Percentiles rank a stretch among this genome's conserved stretches.
Conservation (phyloP, 805 yeast genomes). For the Pichia sporocuriosa region DNA sequence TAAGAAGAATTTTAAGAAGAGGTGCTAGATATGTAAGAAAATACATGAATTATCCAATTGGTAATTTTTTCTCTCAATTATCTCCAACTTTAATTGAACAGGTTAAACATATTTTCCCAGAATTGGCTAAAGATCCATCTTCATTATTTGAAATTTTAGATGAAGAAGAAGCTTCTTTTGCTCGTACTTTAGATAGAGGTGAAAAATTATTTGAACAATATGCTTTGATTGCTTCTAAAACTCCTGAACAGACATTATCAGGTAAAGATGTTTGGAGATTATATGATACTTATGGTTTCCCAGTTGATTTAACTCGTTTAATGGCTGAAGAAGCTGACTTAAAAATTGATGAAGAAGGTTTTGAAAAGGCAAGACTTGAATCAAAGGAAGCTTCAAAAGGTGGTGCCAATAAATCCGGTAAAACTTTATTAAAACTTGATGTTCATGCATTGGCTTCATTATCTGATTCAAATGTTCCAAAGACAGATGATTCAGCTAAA, state of each 20-base stretch:
- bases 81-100: conserved; percentile 91
- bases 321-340: conserved; percentile 99
- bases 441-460: conserved; percentile 82
- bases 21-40: conserved; percentile 96
- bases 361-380: conserved; percentile 82
- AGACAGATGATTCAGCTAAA: conserved; percentile 79
- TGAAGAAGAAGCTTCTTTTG: conserved; percentile 93
- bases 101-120: conserved; percentile 87
- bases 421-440: conserved; percentile 68
- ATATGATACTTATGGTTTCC: conserved; percentile 98
- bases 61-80: conserved; percentile 84
- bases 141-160: conserved; percentile 83
- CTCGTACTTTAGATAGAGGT: conserved; percentile 96
- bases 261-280: conserved; percentile 98
- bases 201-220: conserved; percentile 93
- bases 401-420: conserved; percentile 52
- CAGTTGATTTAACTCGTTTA: conserved; percentile 92
- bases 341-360: conserved; percentile 85
- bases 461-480: conserved; percentile 55
- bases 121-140: conserved; percentile 61
- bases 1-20: conserved; percentile 94
- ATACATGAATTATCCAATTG: conserved; percentile 92
- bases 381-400: conserved; percentile 95
- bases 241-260: conserved; percentile 66
- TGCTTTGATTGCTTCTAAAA: conserved; percentile 72